These are phyloP conservation scores for Aspergillus cavernicola DNA, from an alignment of 495 filamentous ascomycete genomes.

Conservation along the genomic window DNA sequence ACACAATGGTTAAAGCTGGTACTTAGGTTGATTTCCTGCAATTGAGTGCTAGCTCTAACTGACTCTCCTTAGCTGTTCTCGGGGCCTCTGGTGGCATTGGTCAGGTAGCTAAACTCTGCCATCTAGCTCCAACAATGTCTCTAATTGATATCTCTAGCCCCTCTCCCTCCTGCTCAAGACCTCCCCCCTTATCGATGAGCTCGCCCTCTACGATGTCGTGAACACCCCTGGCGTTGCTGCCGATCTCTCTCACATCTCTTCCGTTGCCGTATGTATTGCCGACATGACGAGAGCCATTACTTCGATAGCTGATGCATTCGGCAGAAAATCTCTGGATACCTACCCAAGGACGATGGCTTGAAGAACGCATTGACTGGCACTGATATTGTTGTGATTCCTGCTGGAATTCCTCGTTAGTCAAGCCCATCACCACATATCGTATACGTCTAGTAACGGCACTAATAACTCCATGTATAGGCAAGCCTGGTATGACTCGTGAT, in stretches of 20 bases:
- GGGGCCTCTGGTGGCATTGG: conserved; percentile 98
- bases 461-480: conserved; percentile 54
- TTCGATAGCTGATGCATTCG: conserved; percentile 6
- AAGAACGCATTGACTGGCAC: conserved; percentile 84
- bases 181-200: conserved; percentile 79
- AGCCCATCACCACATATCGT: too few relatives aligned
- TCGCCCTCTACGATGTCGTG: conserved; percentile 97
- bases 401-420: conserved; percentile 89
- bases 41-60: neutral
- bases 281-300: neutral
- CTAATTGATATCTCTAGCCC: conserved; percentile 53
- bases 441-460: too few relatives aligned
- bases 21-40: too few relatives aligned
- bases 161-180: conserved; percentile 93
- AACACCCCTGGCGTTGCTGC: conserved; percentile 95
- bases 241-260: conserved; percentile 96
- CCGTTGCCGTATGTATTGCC: conserved; percentile 67
- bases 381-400: conserved; percentile 94
- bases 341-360: conserved; percentile 85
- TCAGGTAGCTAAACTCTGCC: conserved; percentile 56
- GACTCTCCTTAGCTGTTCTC: conserved; percentile 66
- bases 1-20: conserved; percentile 89
- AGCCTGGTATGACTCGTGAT: conserved; percentile 98
- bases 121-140: neutral
- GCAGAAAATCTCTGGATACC: conserved; percentile 86